A percentile compares a stretch with the other conserved stretches of the same genome.
Conservation (phyloP, 768 basidiomycete genomes). For the Boletus tylopilopsis region DNA sequence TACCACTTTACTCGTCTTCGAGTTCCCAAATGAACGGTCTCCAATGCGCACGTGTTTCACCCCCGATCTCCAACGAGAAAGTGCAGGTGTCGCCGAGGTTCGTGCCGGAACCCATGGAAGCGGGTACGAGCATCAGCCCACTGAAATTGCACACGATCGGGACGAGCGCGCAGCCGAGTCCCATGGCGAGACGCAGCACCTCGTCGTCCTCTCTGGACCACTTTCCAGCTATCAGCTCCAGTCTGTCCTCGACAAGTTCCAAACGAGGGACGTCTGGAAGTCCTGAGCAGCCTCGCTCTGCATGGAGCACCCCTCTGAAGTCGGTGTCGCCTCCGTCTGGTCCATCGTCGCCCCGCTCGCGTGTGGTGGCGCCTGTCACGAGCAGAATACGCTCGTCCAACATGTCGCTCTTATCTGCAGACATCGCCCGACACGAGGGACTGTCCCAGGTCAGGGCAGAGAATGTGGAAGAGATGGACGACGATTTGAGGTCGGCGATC, state of each 20-base stretch:
- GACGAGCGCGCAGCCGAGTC: constrained; percentile 4
- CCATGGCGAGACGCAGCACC: constrained; percentile 8
- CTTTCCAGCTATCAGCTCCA: constrained; percentile 35
- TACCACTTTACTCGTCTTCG: constrained; percentile 17
- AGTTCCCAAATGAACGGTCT: constrained; percentile 20
- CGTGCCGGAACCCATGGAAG: constrained; percentile 53
- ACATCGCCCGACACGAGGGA: constrained; percentile 7
- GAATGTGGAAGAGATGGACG: constrained; percentile 47
- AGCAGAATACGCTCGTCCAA: constrained; percentile 6
- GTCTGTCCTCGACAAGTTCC: constrained; percentile 22
- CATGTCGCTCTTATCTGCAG: constrained; percentile 12
- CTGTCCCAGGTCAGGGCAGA: not conserved
- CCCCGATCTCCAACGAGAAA: constrained; percentile 43
- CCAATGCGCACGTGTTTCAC: constrained; percentile 27
- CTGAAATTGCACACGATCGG: constrained; percentile 12
- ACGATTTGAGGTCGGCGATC: constrained; percentile 60
- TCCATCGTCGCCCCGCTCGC: constrained; percentile 17
- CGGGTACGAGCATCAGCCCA: constrained; percentile 37
- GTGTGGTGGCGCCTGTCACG: constrained; percentile 6
- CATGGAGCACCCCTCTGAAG: constrained; percentile 40
- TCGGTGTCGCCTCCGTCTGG: constrained; percentile 13
- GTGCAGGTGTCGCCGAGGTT: constrained; percentile 52
- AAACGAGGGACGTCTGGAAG: constrained; percentile 16
- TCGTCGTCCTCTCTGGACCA: constrained; percentile 26
- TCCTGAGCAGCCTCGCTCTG: constrained; percentile 24